These are phyloP conservation scores for Zea mays DNA, from an alignment of 176 grass and related monocot species.

Conservation along the genomic window DNA sequence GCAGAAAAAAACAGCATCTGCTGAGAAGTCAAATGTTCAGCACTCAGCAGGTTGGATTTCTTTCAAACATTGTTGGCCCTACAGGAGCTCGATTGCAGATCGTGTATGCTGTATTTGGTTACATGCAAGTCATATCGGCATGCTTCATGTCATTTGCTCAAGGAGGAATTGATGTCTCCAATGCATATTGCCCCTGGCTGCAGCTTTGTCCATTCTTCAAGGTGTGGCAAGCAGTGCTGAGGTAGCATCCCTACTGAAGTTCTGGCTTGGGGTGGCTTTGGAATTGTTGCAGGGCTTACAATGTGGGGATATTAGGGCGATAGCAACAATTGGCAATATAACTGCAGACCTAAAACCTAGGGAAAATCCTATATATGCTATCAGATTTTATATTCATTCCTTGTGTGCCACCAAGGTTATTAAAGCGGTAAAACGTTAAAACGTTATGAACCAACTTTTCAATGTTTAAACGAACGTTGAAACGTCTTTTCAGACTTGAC, in stretches of 20 bases:
- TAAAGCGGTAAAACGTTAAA: no score
- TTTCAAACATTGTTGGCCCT: slow-evolving; percentile 67
- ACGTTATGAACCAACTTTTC: no score
- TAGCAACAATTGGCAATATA: slow-evolving; percentile 96
- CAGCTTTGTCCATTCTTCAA: slow-evolving; percentile 84
- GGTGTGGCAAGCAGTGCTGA: slow-evolving; percentile 56
- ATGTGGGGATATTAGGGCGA: slow-evolving; percentile 94
- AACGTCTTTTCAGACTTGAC: no score
- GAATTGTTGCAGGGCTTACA: slow-evolving; percentile 87
- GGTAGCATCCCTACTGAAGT: slow-evolving; percentile 89
- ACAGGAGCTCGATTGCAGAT: slow-evolving; percentile 91
- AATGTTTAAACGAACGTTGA: no score
- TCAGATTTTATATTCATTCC: no score
- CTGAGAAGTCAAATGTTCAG: slow-evolving; percentile 40
- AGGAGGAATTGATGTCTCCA: slow-evolving; percentile 92
- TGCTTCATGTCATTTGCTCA: slow-evolving; percentile 99
- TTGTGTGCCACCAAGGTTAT: no score
- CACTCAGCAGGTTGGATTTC: slow-evolving; percentile 55
- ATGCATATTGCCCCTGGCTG: slow-evolving; percentile 90
- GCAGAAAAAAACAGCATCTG: slow-evolving; percentile 53
- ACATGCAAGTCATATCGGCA: slow-evolving; percentile 96
- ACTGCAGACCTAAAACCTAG: slow-evolving; percentile 88
- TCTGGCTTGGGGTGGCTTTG: slow-evolving; percentile 94
- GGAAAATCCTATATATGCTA: no score
- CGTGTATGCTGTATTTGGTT: slow-evolving; percentile 89